These are phyloP conservation scores for Rhizopogon roseolus DNA, from an alignment of 768 basidiomycete genomes.

Conservation along the genomic window DNA sequence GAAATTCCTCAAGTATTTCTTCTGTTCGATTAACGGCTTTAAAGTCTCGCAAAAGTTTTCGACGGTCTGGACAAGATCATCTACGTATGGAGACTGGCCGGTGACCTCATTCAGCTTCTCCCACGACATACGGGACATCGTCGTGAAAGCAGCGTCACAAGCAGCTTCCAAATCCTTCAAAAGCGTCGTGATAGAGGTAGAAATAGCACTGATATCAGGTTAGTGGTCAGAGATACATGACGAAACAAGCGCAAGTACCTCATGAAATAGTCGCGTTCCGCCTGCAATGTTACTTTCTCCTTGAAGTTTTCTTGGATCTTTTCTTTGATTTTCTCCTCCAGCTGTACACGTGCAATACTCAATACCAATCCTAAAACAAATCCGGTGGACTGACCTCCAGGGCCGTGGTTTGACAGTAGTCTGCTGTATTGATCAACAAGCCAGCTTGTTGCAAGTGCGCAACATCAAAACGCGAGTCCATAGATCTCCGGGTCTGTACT, in stretches of 20 bases:
- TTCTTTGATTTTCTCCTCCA: slow-evolving; percentile 88
- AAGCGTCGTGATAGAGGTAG: slow-evolving; percentile 73
- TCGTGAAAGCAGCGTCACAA: slow-evolving; percentile 73
- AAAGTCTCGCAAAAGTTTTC: slow-evolving; percentile 76
- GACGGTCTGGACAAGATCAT: slow-evolving; percentile 68
- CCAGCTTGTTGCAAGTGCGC: slow-evolving; percentile 78
- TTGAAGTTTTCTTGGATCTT: slow-evolving; percentile 74
- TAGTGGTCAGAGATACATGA: neutral
- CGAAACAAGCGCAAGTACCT: slow-evolving; percentile 45
- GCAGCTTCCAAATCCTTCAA: slow-evolving; percentile 83
- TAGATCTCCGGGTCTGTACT: slow-evolving; percentile 55
- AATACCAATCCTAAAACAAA: neutral
- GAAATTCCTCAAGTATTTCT: slow-evolving; percentile 91
- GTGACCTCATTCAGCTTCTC: slow-evolving; percentile 74
- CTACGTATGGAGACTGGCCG: slow-evolving; percentile 77
- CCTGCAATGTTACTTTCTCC: slow-evolving; percentile 76
- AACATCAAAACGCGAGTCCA: slow-evolving; percentile 74
- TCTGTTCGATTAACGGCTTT: slow-evolving; percentile 83
- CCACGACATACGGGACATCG: slow-evolving; percentile 81
- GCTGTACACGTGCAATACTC: slow-evolving; percentile 34
- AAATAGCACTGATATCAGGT: slow-evolving; percentile 59
- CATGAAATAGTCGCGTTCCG: slow-evolving; percentile 85
- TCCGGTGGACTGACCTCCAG: slow-evolving; percentile 52
- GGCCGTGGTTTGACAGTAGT: slow-evolving; percentile 93
- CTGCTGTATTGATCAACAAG: slow-evolving; percentile 92